Percentiles rank a stretch among this genome's conserved stretches.
Conservation (phyloP, 371 early-diverging fungal species). For the Mortierella sp. region DNA sequence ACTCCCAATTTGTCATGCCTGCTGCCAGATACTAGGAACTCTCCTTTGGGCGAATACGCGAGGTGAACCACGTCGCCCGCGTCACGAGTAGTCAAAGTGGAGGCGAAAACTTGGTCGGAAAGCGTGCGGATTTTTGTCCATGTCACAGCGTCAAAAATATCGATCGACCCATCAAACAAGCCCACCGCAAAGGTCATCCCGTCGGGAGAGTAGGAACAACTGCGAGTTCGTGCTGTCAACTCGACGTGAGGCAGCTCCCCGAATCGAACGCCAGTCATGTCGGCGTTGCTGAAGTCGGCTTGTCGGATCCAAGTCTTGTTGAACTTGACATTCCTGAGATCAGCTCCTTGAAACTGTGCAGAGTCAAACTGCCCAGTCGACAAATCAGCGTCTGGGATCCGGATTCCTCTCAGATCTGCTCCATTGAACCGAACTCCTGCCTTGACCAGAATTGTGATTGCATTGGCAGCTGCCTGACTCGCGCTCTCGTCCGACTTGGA, state of each 20-base stretch:
- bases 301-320: slow-evolving; percentile 1
- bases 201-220: background rate
- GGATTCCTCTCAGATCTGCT: background rate
- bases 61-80: background rate
- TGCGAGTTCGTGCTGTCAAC: background rate
- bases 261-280: slow-evolving; percentile 2
- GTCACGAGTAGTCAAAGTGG: background rate
- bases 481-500: background rate
- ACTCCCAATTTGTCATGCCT: background rate
- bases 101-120: background rate
- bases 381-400: slow-evolving; percentile 7
- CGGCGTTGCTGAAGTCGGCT: slow-evolving; percentile 3
- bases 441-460: slow-evolving; percentile 16
- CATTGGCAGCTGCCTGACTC: slow-evolving; percentile 13
- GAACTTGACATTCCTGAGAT: background rate
- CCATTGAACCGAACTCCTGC: slow-evolving; percentile 15
- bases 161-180: background rate
- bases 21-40: background rate
- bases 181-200: slow-evolving; percentile 4
- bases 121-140: background rate
- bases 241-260: background rate
- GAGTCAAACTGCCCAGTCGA: slow-evolving; percentile 5
- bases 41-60: background rate
- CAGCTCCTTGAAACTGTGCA: slow-evolving; percentile 11
- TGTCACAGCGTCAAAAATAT: background rate